Base-by-base conservation (phyloP, 208 protist species). In the Leptomonas pyrrhocoris region DNA sequence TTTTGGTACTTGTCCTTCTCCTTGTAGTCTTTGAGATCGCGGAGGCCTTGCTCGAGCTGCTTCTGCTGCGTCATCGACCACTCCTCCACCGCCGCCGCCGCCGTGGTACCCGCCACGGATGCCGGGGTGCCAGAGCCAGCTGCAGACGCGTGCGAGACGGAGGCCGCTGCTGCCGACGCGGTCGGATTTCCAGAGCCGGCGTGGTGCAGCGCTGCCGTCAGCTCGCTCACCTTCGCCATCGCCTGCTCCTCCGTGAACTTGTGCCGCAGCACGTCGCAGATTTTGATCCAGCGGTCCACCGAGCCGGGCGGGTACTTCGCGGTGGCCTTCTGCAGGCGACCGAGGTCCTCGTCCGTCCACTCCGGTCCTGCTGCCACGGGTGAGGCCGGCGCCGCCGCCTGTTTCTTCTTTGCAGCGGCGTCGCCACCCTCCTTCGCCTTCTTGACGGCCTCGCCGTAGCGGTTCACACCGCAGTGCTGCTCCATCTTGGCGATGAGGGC, bases 51-150 rank as follows among this genome's bases (percentile, higher is more conserved):
- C 79, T 99, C 97, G 9, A 99, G 83, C 60, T 95, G 85, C 78
- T 98, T 98, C 69, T 99, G 98, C 81, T 99, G 93, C 66, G 92
- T 88, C 36, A 87, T 59, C 23, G 89, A 93, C 97, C 98, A 99
- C 30, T 95, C 84, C 60, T 94, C 87, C 19, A 90, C 85, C 1
- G 82, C 36, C 19, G 77, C 16, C 1, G 82, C 36, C 19, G 77
- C 16, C 56, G 71, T 45, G 27, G 62, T 57, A n/a, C 64, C 42
- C 8, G 64, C 42, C 19, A 60, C 45, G 38, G 45, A 25, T 16
- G 71, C 28, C 11, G 66, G 25, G 27, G 55, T 48, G n/a, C 71
- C 46, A 9, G 42, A 63, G 49, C 31, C 56, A 31, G 69, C 57
- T 16, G 65, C 73, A n/a, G 71, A 77, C 27, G 56, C 55, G 40